phyloP scores from a whole-genome alignment of 768 basidiomycete species.

The Serendipita vermifera region DNA sequence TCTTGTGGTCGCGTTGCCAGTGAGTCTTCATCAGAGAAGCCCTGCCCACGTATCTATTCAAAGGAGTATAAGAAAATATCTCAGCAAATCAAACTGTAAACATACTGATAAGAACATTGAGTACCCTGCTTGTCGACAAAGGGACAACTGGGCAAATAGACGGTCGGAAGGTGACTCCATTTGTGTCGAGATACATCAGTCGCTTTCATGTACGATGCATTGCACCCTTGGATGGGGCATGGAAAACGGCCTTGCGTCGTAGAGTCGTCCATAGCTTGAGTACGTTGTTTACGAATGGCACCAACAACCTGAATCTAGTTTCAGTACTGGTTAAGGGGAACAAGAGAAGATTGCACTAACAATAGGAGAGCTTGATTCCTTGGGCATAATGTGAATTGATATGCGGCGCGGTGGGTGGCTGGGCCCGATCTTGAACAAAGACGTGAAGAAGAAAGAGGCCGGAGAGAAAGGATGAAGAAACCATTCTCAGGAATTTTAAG shows the following conservation, averaged over 20 bases:
- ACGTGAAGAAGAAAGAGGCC: not conserved
- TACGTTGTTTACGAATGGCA: too few species aligned
- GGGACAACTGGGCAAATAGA: not conserved
- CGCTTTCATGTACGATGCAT: not conserved
- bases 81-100: too few species aligned
- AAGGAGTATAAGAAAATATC: not conserved
- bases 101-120: too few species aligned
- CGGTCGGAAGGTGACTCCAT: not conserved
- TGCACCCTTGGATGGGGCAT: conserved; percentile 5
- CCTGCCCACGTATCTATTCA: not conserved
- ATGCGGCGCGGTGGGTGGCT: too few species aligned
- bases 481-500: not conserved
- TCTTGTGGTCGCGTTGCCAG: not conserved
- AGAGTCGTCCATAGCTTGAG: too few species aligned
- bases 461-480: not conserved
- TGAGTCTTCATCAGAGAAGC: not conserved
- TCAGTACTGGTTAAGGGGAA: too few species aligned
- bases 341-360: too few species aligned
- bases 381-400: too few species aligned
- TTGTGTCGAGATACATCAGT: conserved; percentile 1
- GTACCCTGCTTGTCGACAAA: not conserved
- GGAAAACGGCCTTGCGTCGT: too few species aligned
- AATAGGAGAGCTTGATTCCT: too few species aligned
- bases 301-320: too few species aligned
- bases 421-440: too few species aligned